Evolutionary conservation across 2,329 filamentous ascomycete species (phyloP), one percentile per base, ranked within the genome.

Genomic region (Zasmidium angulare): DNA sequence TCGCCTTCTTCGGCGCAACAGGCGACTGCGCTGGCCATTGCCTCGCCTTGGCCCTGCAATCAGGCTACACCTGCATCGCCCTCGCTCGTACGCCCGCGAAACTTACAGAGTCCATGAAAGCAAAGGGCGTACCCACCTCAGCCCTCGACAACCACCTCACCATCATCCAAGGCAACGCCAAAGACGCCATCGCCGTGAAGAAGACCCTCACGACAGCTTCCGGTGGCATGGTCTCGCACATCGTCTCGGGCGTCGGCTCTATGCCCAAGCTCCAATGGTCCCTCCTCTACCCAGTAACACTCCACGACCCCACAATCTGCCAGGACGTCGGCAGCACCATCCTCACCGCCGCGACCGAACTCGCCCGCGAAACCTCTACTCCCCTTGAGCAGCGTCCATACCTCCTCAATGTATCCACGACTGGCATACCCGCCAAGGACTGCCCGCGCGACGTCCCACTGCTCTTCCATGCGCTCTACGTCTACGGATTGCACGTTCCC

Each of bases 1-100:
- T 82, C 58, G 79, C 80, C 51, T 82, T 84, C 71, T 77, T 84
- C 62, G 82, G 82, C 53, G 80, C 81, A 24, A 83, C 81, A 21
- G 80, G 79, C 53, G 82, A 81, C 50, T 78, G 77, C 63, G 75
- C 77, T 50, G 73, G 77, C 47, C 68, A 75, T 23, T 75, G 76
- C 46, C 78, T 84, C 20, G 75, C 76, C 20, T 71, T 71, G 23
- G 53, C 59, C 31, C 59, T 66, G n/a, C 59, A 74, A 24, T 76
- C 76, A 2, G 78, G 78, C 49, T 74, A 80, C 67, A 71, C 72
- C 57, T 79, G 76, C 62, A 74, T 74, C 49, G 81, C 81, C 10
- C 74, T 85, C 9, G 81, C 75, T 22, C 79, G 82, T 19, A 80
- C 74, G 1, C 81, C 82, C 1, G 65, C 74, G 3, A 84, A 84